Conservation (phyloP, 805 yeast genomes). For the Candida cerambycidarum region DNA sequence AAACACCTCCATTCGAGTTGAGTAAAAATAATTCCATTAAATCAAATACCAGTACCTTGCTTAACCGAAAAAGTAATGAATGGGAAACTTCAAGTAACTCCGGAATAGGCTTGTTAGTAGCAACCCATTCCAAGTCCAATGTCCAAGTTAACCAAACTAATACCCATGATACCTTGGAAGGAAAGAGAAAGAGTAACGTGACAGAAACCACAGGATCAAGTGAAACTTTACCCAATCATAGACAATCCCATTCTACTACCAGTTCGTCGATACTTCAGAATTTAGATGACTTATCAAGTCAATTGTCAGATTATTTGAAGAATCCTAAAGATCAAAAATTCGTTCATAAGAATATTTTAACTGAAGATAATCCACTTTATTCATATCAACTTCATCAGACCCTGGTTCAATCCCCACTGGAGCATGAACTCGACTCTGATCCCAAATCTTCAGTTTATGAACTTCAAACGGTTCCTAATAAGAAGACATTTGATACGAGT, state of each 20-base stretch:
- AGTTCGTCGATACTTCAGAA: conserved; percentile 27
- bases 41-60: conserved; percentile 5
- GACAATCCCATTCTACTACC: conserved; percentile 25
- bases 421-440: no score
- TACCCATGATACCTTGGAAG: not conserved
- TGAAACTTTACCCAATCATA: conserved; percentile 8
- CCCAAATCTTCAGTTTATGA: not conserved
- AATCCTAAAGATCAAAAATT: conserved; percentile 11
- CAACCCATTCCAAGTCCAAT: not conserved
- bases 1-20: conserved; percentile 15
- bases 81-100: conserved; percentile 6
- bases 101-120: conserved; percentile 1
- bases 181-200: conserved; percentile 13
- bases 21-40: conserved; percentile 14
- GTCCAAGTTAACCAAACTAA: conserved; percentile 3
- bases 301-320: conserved; percentile 21
- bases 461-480: conserved; percentile 7
- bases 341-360: conserved; percentile 17
- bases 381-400: not conserved
- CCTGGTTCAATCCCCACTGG: not conserved
- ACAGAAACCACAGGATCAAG: conserved; percentile 4
- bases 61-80: not conserved
- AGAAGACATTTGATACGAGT: conserved; percentile 5
- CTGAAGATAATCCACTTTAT: conserved; percentile 12
- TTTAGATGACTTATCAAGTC: conserved; percentile 29